Base-by-base conservation (phyloP, 1,139 yeast genomes). In the Protomyces arabidopsidicola region DNA sequence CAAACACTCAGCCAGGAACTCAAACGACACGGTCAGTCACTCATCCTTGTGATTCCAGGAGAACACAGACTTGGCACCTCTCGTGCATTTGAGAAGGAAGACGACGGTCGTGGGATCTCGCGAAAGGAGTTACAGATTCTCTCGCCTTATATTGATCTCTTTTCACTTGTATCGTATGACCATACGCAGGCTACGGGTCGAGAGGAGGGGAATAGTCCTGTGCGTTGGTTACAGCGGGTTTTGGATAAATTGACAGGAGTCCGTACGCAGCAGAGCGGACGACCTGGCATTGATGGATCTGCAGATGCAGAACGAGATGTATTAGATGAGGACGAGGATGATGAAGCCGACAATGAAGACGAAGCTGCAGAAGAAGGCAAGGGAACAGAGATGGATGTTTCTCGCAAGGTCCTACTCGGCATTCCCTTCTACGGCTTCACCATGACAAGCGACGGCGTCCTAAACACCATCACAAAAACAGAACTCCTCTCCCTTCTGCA, bases 161-260 rank as follows among this genome's bases (percentile, higher is more conserved):
- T 58, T n/a, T 51, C 56, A 18, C 62, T 58, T 38, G 53, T 51
- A 12, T 55, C 62, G 16, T 58, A 58, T 42, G 62, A 58, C 42
- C 62, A 58, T 38, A 42, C 52, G 8, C 38, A 45, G 18, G 27
- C 45, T 2, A 18, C 45, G 24, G 62, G 62, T 16, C 22, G 53
- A 5, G 54, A 38, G 14, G 27, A 31, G 4, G 62, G 56, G 42
- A 58, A 58, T 39, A 55, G 56, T 10, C 62, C 62, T 16, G n/a
- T 58, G 27, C 56, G 45, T 12, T 58, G 62, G 62, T 24, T 48
- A 52, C 24, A 55, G 36, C 45, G 18, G 34, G 45, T 58, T 3
- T 42, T 58, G 53, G 62, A 51, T 35, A 55, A 52, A 39, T n/a
- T 58, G 42, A 14, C 53, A 14, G 48, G 48, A 8, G 16, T 42